phyloP scores from a whole-genome alignment of 2,329 filamentous ascomycete species.

The Hortaea werneckii region DNA sequence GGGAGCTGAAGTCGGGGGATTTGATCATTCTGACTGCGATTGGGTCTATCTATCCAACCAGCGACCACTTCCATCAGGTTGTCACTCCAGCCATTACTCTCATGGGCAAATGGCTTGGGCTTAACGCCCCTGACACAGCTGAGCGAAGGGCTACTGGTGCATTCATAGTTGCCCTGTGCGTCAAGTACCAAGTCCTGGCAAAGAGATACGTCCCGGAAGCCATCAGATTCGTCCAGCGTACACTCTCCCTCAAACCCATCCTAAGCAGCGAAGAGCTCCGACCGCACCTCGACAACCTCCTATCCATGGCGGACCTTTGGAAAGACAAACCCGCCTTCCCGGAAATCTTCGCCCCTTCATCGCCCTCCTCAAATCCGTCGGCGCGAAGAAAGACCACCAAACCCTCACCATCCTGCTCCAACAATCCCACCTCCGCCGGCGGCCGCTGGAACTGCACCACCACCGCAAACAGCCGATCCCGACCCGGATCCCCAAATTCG shows the following conservation, averaged over 20 bases:
- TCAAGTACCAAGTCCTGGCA: conserved; percentile 74
- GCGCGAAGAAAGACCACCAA: conserved; percentile 40
- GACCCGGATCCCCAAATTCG: conserved; percentile 83
- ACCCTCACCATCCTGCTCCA: conserved; percentile 53
- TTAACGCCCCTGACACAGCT: conserved; percentile 51
- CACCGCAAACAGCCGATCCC: conserved; percentile 85
- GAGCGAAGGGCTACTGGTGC: conserved; percentile 60
- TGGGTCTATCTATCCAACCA: conserved; percentile 79
- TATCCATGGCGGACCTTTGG: conserved; percentile 63
- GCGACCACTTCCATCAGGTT: conserved; percentile 93
- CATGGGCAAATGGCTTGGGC: conserved; percentile 73
- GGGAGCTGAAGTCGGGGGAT: conserved; percentile 56
- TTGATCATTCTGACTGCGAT: conserved; percentile 75
- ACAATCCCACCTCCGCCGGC: conserved; percentile 55
- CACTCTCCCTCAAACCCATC: not conserved
- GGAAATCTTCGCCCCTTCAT: conserved; percentile 59
- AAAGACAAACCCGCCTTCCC: conserved; percentile 59
- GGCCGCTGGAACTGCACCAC: conserved; percentile 77
- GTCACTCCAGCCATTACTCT: conserved; percentile 80
- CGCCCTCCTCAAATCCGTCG: conserved; percentile 19
- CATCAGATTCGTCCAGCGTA: conserved; percentile 64
- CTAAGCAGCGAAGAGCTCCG: conserved; percentile 29
- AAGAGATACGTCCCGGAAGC: conserved; percentile 86
- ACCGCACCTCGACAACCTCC: conserved; percentile 52
- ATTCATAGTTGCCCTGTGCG: conserved; percentile 65